Conservation (phyloP, 2,329 filamentous ascomycete genomes). For the Nectriaceae sp. region DNA sequence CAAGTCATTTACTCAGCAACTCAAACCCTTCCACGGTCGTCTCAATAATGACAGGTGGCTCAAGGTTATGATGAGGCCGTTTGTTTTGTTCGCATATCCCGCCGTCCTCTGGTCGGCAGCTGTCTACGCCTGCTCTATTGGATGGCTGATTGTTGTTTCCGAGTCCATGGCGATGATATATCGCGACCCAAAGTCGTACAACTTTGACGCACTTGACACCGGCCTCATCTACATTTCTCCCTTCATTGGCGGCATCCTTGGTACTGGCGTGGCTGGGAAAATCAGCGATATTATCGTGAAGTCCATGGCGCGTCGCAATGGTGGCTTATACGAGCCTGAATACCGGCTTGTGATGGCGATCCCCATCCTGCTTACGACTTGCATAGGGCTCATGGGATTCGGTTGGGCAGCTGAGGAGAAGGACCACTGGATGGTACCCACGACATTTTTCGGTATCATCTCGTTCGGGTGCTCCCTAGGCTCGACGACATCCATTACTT, state of each 20-base stretch:
- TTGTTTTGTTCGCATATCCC: constrained; percentile 86
- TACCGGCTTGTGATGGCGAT: constrained; percentile 87
- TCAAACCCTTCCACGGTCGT: constrained; percentile 77
- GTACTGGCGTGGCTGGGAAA: constrained; percentile 88
- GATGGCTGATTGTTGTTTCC: constrained; percentile 94
- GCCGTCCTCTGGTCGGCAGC: constrained; percentile 85
- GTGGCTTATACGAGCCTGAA: constrained; percentile 94
- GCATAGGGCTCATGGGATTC: constrained; percentile 89
- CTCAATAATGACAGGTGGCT: constrained; percentile 79
- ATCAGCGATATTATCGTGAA: constrained; percentile 84
- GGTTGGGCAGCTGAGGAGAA: constrained; percentile 83
- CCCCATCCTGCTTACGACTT: constrained; percentile 76
- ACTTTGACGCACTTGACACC: constrained; percentile 78
- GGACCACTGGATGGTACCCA: constrained; percentile 88
- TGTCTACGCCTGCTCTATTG: constrained; percentile 84
- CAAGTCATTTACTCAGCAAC: constrained; percentile 72
- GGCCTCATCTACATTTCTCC: constrained; percentile 89
- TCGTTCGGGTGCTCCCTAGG: constrained; percentile 91
- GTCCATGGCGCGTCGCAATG: constrained; percentile 80
- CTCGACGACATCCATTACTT: constrained; percentile 89
- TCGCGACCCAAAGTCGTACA: constrained; percentile 67
- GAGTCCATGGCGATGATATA: constrained; percentile 85
- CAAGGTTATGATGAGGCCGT: constrained; percentile 75
- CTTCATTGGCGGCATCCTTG: constrained; percentile 84
- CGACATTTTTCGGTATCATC: constrained; percentile 87